Percentiles rank a stretch among this genome's conserved stretches.
These are phyloP conservation scores for Sporothrix pseudoabietina DNA, from an alignment of 2,329 filamentous ascomycete genomes.

Conservation along the genomic window DNA sequence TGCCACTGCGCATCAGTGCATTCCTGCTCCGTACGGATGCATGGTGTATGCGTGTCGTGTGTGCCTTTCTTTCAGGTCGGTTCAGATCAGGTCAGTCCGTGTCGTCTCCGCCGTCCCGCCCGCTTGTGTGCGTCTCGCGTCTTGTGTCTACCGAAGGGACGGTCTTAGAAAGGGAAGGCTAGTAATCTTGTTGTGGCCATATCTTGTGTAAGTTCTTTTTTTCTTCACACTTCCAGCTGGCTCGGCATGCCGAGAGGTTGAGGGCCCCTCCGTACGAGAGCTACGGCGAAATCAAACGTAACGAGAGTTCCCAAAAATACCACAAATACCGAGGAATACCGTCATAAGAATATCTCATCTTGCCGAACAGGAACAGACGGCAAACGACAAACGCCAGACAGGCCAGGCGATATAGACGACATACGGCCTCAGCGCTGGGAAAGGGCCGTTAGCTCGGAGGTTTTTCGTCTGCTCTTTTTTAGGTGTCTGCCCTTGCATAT, in stretches of 20 bases:
- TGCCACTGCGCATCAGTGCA: conserved; percentile 6
- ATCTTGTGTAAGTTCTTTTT: background rate
- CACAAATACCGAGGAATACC: background rate
- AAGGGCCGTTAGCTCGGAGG: conserved; percentile 9
- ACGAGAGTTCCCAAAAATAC: background rate
- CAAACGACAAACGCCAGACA: background rate
- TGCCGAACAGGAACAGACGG: conserved; percentile 8
- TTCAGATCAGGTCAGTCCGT: background rate
- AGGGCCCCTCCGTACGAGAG: conserved; percentile 19
- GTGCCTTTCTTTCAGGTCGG: background rate
- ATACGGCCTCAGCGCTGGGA: conserved; percentile 27
- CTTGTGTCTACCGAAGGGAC: conserved; percentile 15
- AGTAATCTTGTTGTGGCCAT: background rate
- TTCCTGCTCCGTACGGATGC: conserved; percentile 5
- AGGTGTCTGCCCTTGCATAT: conserved; percentile 7
- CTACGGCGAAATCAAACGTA: background rate
- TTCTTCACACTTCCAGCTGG: background rate
- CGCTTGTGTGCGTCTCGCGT: background rate
- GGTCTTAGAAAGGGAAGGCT: conserved; percentile 21
- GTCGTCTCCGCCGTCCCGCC: background rate
- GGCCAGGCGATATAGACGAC: background rate
- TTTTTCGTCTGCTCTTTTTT: conserved; percentile 22
- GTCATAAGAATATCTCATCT: background rate
- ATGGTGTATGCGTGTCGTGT: conserved; percentile 2
- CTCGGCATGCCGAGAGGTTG: conserved; percentile 2